Base-by-base conservation (phyloP, 768 basidiomycete species). In the Kwoniella botswanensis region DNA sequence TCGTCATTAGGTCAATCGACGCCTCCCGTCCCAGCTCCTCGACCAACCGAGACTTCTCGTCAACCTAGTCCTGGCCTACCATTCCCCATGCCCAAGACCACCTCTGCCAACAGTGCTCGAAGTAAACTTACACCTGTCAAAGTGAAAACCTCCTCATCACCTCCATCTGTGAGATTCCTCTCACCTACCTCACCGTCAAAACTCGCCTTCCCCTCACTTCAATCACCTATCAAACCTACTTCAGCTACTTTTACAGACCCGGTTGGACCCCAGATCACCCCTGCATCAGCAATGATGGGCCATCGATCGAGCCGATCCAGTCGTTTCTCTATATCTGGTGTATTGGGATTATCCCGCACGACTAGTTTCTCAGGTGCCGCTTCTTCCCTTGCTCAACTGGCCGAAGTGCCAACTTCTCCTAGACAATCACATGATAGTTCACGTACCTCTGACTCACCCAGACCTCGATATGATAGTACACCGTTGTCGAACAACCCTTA, bases 291-390 rank as follows among this genome's bases (percentile, higher is more conserved):
- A 2, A 60, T 59, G 42, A 66, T 70, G 18, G 61, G 75, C 1
- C 78, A 79, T 63, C 65, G 75, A 12, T 50, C 62, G 0, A 76
- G 73, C 24, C 35, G 57, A 44, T 75, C 64, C 10, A 76, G 76
- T 9, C 58, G 79, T n/a, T 81, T 79, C 64, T 81, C 79, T 11
- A 75, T 81, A 46, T 81, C 79, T 22, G 77, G 77, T 22, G 74
- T 74, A 4, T 68, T 81, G 5, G 77, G 77, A n/a, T 65, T 71
- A n/a, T 53, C 56, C 10, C 64, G 72, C 5, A 74, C 72, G 4
- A 71, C 59, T 4, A 70, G 67, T 53, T 71, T 73, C 60, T 68
- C 68, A 26, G 75, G 71, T 6, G 79, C 79, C 1, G 74, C 67
- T 6, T 68, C 74, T 2, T 74, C 59, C 22, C 71, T 81, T 13